phyloP scores from a whole-genome alignment of 345 rosid genomes.

The Arabidopsis arenosa region DNA sequence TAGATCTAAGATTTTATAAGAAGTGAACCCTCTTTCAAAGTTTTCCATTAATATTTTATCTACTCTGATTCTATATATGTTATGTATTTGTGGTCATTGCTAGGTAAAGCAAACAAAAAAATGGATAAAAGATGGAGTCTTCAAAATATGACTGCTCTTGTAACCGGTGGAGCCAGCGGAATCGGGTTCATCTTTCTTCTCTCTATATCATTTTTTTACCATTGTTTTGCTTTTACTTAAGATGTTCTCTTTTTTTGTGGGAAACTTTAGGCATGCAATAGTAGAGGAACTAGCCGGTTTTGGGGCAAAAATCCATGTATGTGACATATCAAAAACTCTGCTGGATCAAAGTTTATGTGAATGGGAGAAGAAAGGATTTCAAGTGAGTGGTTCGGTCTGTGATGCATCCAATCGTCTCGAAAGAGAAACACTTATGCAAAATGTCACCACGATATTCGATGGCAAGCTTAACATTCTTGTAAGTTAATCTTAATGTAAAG shows the following conservation, averaged over 20 bases:
- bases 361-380: slow-evolving; percentile 41
- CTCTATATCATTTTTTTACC: not conserved
- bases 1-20: too few relatives aligned
- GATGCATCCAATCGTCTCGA: slow-evolving; percentile 20
- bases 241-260: not conserved
- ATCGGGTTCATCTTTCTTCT: slow-evolving; percentile 33
- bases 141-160: slow-evolving; percentile 42
- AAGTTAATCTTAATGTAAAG: not conserved
- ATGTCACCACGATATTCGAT: slow-evolving; percentile 1
- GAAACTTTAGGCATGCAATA: slow-evolving; percentile 14
- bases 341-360: slow-evolving; percentile 35
- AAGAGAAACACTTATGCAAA: slow-evolving; percentile 33
- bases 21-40: not conserved
- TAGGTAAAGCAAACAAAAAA: too few relatives aligned
- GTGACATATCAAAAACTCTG: slow-evolving; percentile 22
- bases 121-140: slow-evolving; percentile 43
- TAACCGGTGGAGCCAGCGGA: slow-evolving; percentile 45
- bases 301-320: slow-evolving; percentile 34
- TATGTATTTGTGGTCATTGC: too few relatives aligned
- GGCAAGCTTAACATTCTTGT: slow-evolving; percentile 43
- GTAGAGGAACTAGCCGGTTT: slow-evolving; percentile 40
- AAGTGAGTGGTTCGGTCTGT: slow-evolving; percentile 39
- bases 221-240: not conserved
- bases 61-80: not conserved
- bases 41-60: not conserved